Evolutionary conservation across 2,329 filamentous ascomycete species (phyloP), one percentile per base, ranked within the genome.

Genomic region (Chrysosporium keratinophilum): DNA sequence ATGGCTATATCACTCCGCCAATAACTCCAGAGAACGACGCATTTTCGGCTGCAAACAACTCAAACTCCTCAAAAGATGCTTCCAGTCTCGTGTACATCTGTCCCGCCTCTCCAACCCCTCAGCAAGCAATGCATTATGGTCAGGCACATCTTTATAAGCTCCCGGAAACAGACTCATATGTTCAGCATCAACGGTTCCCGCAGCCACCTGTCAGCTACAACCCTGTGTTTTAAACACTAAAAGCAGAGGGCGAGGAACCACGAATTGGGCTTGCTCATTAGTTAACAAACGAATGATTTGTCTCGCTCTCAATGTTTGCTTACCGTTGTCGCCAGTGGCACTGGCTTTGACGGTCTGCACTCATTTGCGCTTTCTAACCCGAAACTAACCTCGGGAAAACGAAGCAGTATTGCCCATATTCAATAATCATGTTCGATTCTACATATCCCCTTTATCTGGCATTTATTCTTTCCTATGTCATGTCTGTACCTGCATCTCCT

Each of bases 1-100:
- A 74, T 57, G 72, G 72, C 15, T 73, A 74, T 54, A 68, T 74
- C 51, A 75, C 72, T n/a, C 72, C 72, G 31, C 72, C 72, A 14
- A 74, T 74, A 55, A 75, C 72, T 0, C 72, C 72, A 6, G 71
- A 73, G 53, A 72, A 71, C 43, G 70, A 69, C 48, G 70, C 64
- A 4, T 73, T 71, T 54, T 64, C 63, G 45, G 65, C 66, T 58
- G 62, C 63, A 41, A 62, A 62, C 49, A 67, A 68, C 59, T 60
- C 65, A 39, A 68, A 64, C 51, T 60, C 64, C 45, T 62, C 61
- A 33, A 69, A 67, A 5, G 52, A 64, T 33, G 58, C 60, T 40
- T 54, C 59, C 35, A 37, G 45, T 17, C 44, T 57, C 46, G n/a
- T 54, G 39, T 65, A 59, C 52, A 59, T 59, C 31, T 72, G 68